phyloP scores from a whole-genome alignment of 345 rosid species.

The Rhizophora mangle region DNA sequence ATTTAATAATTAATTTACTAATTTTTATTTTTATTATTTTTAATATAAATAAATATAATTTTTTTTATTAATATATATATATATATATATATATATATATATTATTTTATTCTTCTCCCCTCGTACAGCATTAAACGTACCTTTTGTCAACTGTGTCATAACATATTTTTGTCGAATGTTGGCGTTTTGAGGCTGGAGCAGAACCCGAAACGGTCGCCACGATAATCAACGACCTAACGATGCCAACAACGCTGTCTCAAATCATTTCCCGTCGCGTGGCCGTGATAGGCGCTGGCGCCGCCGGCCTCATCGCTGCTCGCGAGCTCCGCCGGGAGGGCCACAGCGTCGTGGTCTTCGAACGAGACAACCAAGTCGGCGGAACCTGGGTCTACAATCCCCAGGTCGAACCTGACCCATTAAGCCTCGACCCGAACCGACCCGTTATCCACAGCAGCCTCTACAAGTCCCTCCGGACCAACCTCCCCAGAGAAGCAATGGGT shows the following conservation, averaged over 20 bases:
- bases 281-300: conserved; percentile 81
- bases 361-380: conserved; percentile 60
- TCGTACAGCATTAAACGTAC: too few species aligned
- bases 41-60: too few species aligned
- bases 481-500: conserved; percentile 89
- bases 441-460: conserved; percentile 69
- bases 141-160: too few species aligned
- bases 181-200: too few species aligned
- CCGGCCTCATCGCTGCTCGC: conserved; percentile 69
- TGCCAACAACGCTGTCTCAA: conserved; percentile 33
- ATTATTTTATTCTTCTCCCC: too few species aligned
- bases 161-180: too few species aligned
- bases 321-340: conserved; percentile 86
- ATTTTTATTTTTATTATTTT: too few species aligned
- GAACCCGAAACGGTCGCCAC: too few species aligned
- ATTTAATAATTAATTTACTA: too few species aligned
- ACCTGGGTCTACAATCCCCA: conserved; percentile 66
- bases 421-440: conserved; percentile 54
- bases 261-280: conserved; percentile 58
- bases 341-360: conserved; percentile 71
- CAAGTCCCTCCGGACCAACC: conserved; percentile 76
- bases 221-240: not conserved
- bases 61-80: too few species aligned
- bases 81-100: too few species aligned
- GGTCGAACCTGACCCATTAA: conserved; percentile 62